Evolutionary conservation across 31 red algal genomes (phyloP).

Genomic region (Asparagopsis taxiformis): DNA sequence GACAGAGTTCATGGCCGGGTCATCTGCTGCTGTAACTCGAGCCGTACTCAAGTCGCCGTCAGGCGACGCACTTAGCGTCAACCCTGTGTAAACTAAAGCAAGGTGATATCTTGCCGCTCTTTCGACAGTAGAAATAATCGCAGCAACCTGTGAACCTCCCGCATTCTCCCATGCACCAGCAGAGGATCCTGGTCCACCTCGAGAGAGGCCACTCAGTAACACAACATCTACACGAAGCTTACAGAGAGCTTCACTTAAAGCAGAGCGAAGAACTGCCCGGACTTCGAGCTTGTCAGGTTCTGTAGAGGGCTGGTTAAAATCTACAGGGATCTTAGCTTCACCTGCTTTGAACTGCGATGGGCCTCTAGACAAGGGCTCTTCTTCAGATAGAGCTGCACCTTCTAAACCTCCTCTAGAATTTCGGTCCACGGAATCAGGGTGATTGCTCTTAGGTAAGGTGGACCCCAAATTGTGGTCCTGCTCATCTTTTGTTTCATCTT

Average conservation of each 20-base stretch:
- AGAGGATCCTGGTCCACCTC: conserved; percentile 41
- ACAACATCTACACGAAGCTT: conserved; percentile 52
- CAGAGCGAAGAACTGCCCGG: conserved; percentile 4
- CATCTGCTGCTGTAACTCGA: conserved; percentile 34
- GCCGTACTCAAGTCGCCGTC: conserved; percentile 50
- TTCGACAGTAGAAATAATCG: conserved; percentile 56
- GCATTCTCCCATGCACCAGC: conserved; percentile 37
- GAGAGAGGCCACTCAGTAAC: conserved; percentile 30
- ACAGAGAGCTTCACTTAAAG: conserved; percentile 14
- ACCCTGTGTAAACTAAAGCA: conserved; percentile 59
- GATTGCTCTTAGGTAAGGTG: too few relatives aligned
- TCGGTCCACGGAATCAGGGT: too few relatives aligned
- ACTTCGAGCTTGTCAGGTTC: background rate
- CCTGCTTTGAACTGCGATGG: too few relatives aligned
- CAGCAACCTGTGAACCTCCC: conserved; percentile 40
- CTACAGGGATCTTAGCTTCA: background rate
- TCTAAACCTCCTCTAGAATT: too few relatives aligned
- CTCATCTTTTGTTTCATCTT: conserved; percentile 11
- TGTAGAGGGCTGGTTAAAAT: background rate
- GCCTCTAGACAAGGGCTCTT: too few relatives aligned
- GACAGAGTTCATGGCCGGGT: conserved; percentile 37
- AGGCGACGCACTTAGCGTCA: conserved; percentile 30
- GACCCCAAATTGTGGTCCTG: too few relatives aligned
- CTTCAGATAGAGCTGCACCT: too few relatives aligned
- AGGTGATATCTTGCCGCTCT: conserved; percentile 65